Conservation (phyloP, 306 rosid genomes). For the Sophora flavescens region DNA sequence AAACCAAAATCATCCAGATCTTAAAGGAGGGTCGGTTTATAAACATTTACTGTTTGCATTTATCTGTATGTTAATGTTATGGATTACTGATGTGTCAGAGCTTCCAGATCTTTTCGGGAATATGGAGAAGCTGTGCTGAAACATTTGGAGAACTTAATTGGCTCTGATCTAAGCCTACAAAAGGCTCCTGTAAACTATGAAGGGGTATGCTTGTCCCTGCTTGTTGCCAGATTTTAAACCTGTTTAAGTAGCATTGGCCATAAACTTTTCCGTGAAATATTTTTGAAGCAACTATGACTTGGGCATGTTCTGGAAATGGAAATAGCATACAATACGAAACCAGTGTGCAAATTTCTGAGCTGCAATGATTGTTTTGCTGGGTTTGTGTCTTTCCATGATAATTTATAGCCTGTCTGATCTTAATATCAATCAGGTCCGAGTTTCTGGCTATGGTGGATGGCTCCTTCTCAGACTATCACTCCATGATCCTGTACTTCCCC, state of each 20-base stretch:
- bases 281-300: not conserved
- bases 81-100: conserved; percentile 45
- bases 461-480: conserved; percentile 93
- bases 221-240: conserved; percentile 14
- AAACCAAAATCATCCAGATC: conserved; percentile 83
- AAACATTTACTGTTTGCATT: conserved; percentile 35
- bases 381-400: conserved; percentile 4
- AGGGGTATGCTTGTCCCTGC: conserved; percentile 68
- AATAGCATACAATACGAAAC: conserved; percentile 6
- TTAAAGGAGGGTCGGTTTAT: conserved; percentile 79
- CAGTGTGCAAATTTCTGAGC: conserved; percentile 13
- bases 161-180: conserved; percentile 64
- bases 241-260: conserved; percentile 18
- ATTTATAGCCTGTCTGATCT: conserved; percentile 43
- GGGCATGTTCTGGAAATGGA: conserved; percentile 19
- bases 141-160: conserved; percentile 69
- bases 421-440: conserved; percentile 70
- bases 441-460: conserved; percentile 95
- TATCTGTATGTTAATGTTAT: conserved; percentile 30
- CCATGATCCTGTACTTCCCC: conserved; percentile 98
- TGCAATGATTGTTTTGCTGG: conserved; percentile 31
- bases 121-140: conserved; percentile 93
- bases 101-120: conserved; percentile 83
- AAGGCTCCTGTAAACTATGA: conserved; percentile 89
- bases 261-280: conserved; percentile 8